Evolutionary conservation across 805 yeast species (phyloP), one percentile per base, ranked within the genome.

Genomic region (Huiozyma sinensis): DNA sequence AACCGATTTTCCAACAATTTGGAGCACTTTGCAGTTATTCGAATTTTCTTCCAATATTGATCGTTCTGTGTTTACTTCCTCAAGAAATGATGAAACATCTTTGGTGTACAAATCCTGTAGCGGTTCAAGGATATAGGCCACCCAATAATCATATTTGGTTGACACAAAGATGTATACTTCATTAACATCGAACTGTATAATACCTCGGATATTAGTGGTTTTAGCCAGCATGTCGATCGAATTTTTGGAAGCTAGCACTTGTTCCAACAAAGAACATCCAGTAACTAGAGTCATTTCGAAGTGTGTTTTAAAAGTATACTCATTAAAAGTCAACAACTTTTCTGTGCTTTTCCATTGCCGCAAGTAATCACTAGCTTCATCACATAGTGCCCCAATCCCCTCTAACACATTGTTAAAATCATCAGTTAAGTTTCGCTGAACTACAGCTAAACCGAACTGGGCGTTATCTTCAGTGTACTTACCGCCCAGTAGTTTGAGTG

Each of bases 141-240:
- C 82, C 77, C 86, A 82, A 2, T 56, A 49, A 46, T 79, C 82
- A 63, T 75, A 81, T 51, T 74, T 77, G 3, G 77, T 58, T 34
- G 62, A 64, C 6, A 79, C 67, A 33, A 77, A 63, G 0, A 72
- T 56, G 47, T 78, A 83, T 2, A 80, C 81, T 11, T 71, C 71
- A 7, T 71, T 68, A 53, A 69, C 76, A 36, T 74, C 69, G 33
- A 84, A 57, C 0, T 47, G 39, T 3, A 47, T 33, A 10, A 27
- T 6, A 17, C 33, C n/a, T 6, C 24, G 28, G 12, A 7, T 28
- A n/a, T 11, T 17, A 24, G 30, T 10, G 33, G 30, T 30, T 9
- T 11, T 35, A 4, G 28, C 27, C 28, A 30, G 6, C 12, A n/a
- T 9, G 13, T 41, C 41, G 7, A 43, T 28, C 6, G 7, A 5